phyloP scores from a whole-genome alignment of 371 early-diverging fungal genomes.

The Smittium mucronatum region DNA sequence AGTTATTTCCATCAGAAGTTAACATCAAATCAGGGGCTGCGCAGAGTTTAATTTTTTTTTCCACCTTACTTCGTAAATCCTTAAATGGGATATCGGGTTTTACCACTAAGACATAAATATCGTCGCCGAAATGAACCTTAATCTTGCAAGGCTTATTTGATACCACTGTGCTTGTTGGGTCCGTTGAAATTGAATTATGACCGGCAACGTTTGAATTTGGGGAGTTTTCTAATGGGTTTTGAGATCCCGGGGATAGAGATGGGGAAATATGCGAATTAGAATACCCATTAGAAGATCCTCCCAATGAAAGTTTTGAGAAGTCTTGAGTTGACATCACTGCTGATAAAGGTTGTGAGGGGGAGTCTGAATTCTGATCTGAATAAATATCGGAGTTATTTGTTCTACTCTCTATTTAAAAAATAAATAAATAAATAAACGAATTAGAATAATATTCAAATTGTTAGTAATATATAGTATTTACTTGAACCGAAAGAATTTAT shows the following conservation, averaged over 20 bases:
- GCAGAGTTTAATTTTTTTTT: slow-evolving; percentile 74
- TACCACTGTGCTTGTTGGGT: background rate
- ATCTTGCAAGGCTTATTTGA: slow-evolving; percentile 42
- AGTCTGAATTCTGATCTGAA: too few species aligned
- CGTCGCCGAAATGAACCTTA: slow-evolving; percentile 71
- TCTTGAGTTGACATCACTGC: too few species aligned
- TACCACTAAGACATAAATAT: slow-evolving; percentile 73
- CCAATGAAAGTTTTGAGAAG: too few species aligned
- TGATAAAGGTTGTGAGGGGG: too few species aligned
- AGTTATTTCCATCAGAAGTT: slow-evolving; percentile 19
- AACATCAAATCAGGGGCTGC: slow-evolving; percentile 36
- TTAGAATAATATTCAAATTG: background rate
- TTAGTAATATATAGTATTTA: background rate
- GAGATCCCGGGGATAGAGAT: background rate
- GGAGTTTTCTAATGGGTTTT: background rate
- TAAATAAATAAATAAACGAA: background rate
- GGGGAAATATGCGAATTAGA: background rate
- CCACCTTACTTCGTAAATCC: slow-evolving; percentile 67
- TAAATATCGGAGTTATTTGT: background rate
- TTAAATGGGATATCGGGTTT: slow-evolving; percentile 52
- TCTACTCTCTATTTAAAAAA: background rate
- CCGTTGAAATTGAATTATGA: background rate
- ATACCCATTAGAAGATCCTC: too few species aligned
- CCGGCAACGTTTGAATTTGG: background rate
- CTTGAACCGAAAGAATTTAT: background rate